Conservation (phyloP, 1,139 yeast genomes). For the Groenewaldozyma sp. region DNA sequence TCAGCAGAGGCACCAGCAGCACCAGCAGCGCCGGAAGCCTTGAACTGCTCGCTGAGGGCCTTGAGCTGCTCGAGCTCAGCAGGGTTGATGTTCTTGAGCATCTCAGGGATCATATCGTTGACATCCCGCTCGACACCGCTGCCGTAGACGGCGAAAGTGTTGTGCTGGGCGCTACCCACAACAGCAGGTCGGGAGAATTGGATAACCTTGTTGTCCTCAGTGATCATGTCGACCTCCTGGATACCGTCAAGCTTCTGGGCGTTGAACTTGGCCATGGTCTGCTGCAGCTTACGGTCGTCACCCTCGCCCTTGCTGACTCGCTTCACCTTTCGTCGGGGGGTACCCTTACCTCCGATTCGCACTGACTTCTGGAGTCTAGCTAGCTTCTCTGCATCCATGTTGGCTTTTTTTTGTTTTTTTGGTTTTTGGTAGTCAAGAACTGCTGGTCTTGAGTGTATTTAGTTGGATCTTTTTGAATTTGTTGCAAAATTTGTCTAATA, state of each 20-base stretch:
- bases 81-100: constrained; percentile 94
- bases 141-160: constrained; percentile 94
- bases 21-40: constrained; percentile 39
- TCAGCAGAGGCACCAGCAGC: constrained; percentile 43
- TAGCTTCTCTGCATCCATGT: constrained; percentile 32
- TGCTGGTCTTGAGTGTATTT: no score
- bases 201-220: constrained; percentile 90
- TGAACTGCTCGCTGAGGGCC: constrained; percentile 84
- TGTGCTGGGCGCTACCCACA: constrained; percentile 84
- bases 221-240: constrained; percentile 97
- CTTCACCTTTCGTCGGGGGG: constrained; percentile 65
- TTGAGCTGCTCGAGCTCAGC: constrained; percentile 88
- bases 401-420: constrained; percentile 3
- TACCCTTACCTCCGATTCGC: constrained; percentile 40
- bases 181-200: constrained; percentile 95
- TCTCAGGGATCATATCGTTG: constrained; percentile 89
- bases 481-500: no score
- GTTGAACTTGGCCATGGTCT: constrained; percentile 79
- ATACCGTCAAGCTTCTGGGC: constrained; percentile 83
- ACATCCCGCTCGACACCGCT: constrained; percentile 89
- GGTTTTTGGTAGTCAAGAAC: neutral
- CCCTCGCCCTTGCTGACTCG: constrained; percentile 62
- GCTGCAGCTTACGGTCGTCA: constrained; percentile 85
- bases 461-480: no score
- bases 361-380: constrained; percentile 33